Base-by-base conservation (phyloP, 345 rosid species). In the Arabis hirsuta region DNA sequence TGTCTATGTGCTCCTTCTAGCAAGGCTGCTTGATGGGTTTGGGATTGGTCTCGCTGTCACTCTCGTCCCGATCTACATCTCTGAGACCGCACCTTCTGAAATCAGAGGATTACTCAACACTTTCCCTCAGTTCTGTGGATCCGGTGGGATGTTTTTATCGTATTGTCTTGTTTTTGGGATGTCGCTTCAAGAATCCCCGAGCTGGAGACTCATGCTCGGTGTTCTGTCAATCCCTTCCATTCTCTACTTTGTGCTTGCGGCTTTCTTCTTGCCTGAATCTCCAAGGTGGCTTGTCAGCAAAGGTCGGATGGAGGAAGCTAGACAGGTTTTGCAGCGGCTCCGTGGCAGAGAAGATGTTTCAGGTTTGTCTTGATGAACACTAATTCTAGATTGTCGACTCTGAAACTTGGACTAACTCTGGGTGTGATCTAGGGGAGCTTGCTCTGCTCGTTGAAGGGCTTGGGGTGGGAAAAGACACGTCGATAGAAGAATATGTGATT, bases 251-350 rank as follows among this genome's bases (percentile, higher is more conserved):
- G 81, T 50, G 29, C 74, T 89, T 44, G 74, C 88, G 0, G 78
- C 86, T 36, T 83, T 92, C 79, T 92, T 78, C 85, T 80, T 92
- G 85, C 98, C 96, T 9, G 98, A 92, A 77, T 89, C 98, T 24
- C 98, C 98, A 44, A 81, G 98, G 81, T 92, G 98, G 96, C 94
- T 92, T 67, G 96, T 88, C 41, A 89, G 96, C 50, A 92, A 89
- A 79, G 94, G 98, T 9, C 83, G 67, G 69, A 92, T 92, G 92
- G 47, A 60, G 9, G 88, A 92, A 84, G 98, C 98, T 16, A 88
- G 80, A 65, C 73, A 39, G 61, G 94, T 86, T 73, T 81, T 92
- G 36, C 94, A 92, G 81, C 82, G 77, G 62, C 80, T 92, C 51
- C 91, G 98, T 26, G 92, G 90, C 55, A 67, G 85, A 71, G 92